phyloP scores from a whole-genome alignment of 75 land plant genomes.

The Pinus albicaulis region DNA sequence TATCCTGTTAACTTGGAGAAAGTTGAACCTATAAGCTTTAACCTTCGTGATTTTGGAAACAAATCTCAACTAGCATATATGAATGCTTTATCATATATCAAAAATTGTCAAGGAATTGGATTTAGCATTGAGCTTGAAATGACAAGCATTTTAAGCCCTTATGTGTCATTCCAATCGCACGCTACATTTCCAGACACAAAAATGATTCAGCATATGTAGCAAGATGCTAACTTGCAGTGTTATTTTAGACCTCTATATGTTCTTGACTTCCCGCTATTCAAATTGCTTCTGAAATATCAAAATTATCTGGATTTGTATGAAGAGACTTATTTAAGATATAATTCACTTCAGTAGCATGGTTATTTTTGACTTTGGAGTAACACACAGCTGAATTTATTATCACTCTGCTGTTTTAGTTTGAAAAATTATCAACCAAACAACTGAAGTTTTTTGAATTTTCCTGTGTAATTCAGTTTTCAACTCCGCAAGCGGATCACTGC shows the following conservation, averaged over 20 bases:
- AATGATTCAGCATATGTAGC: not conserved
- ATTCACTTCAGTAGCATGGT: not conserved
- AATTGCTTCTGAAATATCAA: not conserved
- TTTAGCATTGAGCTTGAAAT: not conserved
- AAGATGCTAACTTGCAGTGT: not conserved
- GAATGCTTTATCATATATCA: no score
- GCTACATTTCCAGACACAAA: not conserved
- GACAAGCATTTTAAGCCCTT: not conserved
- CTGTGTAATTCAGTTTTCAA: constrained; percentile 44
- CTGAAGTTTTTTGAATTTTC: not conserved
- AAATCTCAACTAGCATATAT: no score
- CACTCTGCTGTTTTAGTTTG: not conserved
- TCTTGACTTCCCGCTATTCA: not conserved
- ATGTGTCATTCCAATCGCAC: not conserved
- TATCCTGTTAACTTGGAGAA: no score
- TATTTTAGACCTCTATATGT: not conserved
- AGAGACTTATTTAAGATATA: not conserved
- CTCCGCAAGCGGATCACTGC: constrained; percentile 74
- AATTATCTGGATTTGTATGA: not conserved
- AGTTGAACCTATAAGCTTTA: no score
- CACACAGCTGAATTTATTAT: not conserved
- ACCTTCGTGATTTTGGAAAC: no score
- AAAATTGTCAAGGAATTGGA: not conserved
- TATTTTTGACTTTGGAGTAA: not conserved
- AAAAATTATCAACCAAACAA: not conserved